phyloP scores from a whole-genome alignment of 768 basidiomycete species.

The Boletus rubroflammeus region DNA sequence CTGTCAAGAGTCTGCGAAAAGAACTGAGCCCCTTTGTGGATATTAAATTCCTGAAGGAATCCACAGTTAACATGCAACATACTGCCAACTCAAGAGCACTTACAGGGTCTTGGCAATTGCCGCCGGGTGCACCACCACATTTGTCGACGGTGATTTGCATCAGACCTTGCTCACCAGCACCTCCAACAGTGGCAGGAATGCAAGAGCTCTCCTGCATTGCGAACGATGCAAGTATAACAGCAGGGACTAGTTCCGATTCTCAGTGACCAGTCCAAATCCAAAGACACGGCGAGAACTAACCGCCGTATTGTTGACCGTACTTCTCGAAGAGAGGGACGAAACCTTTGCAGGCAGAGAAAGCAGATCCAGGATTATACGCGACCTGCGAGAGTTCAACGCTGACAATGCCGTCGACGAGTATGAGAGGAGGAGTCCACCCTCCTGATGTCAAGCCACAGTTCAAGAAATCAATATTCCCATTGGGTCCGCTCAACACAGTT shows the following conservation, averaged over 20 bases:
- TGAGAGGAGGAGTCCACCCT: slow-evolving; percentile 72
- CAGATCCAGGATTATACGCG: slow-evolving; percentile 43
- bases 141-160: slow-evolving; percentile 86
- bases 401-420: slow-evolving; percentile 51
- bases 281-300: slow-evolving; percentile 28
- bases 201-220: slow-evolving; percentile 88
- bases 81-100: slow-evolving; percentile 6
- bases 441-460: slow-evolving; percentile 66
- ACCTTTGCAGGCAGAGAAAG: slow-evolving; percentile 56
- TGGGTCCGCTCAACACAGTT: slow-evolving; percentile 55
- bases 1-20: slow-evolving; percentile 48
- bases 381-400: slow-evolving; percentile 45
- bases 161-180: slow-evolving; percentile 78
- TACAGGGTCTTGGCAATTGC: slow-evolving; percentile 41
- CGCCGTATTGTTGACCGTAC: slow-evolving; percentile 44
- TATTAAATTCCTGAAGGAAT: slow-evolving; percentile 59
- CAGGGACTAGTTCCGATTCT: slow-evolving; percentile 44
- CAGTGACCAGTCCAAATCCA: background rate
- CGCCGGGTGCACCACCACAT: slow-evolving; percentile 53
- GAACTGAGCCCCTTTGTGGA: slow-evolving; percentile 59
- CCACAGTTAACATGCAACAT: background rate
- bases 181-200: slow-evolving; percentile 62
- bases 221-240: slow-evolving; percentile 80
- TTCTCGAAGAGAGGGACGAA: slow-evolving; percentile 56
- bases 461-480: slow-evolving; percentile 70